Evolutionary conservation across 1,284 basidiomycete genomes (phyloP), one percentile per base, ranked within the genome.

Genomic region (Lignosus rhinocerotis): DNA sequence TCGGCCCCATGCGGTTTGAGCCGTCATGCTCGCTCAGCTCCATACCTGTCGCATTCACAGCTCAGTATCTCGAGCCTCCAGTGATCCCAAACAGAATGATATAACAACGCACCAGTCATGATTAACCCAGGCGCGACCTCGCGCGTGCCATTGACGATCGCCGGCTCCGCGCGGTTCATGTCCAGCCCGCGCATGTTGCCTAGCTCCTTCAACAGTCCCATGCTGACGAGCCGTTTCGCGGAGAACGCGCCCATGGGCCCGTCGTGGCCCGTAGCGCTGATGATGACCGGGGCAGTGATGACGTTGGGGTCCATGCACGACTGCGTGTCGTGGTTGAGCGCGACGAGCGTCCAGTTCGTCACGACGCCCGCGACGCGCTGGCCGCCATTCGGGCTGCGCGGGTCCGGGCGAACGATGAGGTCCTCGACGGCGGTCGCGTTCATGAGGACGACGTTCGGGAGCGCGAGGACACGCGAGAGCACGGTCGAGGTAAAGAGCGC

Each of bases 241-340:
- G 84, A 87, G 76, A 93, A 94, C 2, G 91, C 92, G 43, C 92
- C 92, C 84, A 93, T 92, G 0, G 90, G 90, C 0, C 91, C 92
- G 66, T 93, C 91, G 70, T 92, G 88, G 12, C 88, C 34, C 57
- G 86, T 88, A 17, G 85, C 85, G 42, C 82, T 83, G 51, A 89
- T 75, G 64, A 92, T 76, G n/a, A 93, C 78, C 0, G 90, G 90
- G 1, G 88, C 87, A 32, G 88, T 92, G 73, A 93, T 88, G 38
- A 89, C 91, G 74, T 90, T 88, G 33, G 91, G 91, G 72, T 93
- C 92, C 91, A 93, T 93, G 81, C 90, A 93, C 31, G 82, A 86
- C 73, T 93, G 88, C 58, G 86, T 88, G 68, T 89, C 88, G 71
- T 93, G 90, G 74, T 92, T 91, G 58, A 93, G 81, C 14, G 88